Base-by-base conservation (phyloP, 2,329 filamentous ascomycete species). In the Penicillium sclerotigenum region DNA sequence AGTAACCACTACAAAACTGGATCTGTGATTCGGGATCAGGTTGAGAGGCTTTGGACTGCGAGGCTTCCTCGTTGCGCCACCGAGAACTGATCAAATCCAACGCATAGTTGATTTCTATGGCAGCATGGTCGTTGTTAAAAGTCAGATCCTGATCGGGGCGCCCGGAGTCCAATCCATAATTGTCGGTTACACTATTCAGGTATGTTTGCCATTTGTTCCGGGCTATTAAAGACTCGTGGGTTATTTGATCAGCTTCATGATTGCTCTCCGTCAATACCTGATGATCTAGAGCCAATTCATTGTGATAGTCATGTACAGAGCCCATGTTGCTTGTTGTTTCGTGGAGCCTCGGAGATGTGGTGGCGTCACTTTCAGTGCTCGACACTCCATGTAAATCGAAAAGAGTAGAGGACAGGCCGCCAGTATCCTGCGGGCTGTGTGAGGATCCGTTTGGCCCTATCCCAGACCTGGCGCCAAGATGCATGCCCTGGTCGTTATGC, bases 121-220 rank as follows among this genome's bases (percentile, higher is more conserved):
- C 88, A 47, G 82, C 82, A 29, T 76, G 73, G 62, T 93, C 89
- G 65, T 91, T 83, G 63, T 92, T 92, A 48, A 81, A 83, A 28
- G 84, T 84, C 1, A 89, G 75, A 64, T 93, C 89, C 20, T 84
- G 74, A 72, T 93, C 89, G 10, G 81, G 81, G 58, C 85, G 79
- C 0, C 89, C 90, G 54, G 83, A 79, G 66, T 93, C 90, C 57
- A 88, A 82, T 6, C 90, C 89, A 68, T 89, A 91, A 51, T 73
- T 71, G 31, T 74, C 69, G 8, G 68, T 68, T n/a, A 72, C 69
- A 18, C 63, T 71, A 7, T 61, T 71, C 22, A 71, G 61, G 56
- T 72, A 69, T 5, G 65, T 61, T 4, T 68, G 64, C 69, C 68
- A 71, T 56, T 69, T 71, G 47, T 52, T 67, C 42, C 67, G 64